These are phyloP conservation scores for Brachypodium distachyon DNA, from an alignment of 202 grass and related monocot species.

Conservation along the genomic window DNA sequence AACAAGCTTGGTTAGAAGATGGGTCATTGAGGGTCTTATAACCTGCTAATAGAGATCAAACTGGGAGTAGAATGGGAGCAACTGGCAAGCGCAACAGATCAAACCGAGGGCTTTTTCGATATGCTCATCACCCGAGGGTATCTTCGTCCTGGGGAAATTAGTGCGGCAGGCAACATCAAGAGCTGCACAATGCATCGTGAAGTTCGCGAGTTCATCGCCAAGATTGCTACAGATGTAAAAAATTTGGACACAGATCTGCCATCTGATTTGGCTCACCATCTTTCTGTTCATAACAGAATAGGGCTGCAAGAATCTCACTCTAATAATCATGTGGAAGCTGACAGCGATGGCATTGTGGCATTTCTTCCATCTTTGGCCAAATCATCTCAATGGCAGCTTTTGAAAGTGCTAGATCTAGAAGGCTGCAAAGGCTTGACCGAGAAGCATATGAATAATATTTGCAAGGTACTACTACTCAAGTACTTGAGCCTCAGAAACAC, in stretches of 20 bases:
- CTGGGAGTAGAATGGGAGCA: neutral
- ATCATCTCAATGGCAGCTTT: neutral
- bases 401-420: constrained; percentile 18
- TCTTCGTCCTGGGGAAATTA: neutral
- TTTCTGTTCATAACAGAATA: neutral
- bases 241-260: neutral
- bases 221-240: neutral
- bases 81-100: neutral
- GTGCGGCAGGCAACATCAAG: neutral
- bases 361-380: neutral
- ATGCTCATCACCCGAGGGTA: neutral
- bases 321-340: neutral
- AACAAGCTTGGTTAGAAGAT: neutral
- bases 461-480: neutral
- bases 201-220: neutral
- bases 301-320: neutral
- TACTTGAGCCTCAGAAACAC: constrained; percentile 15
- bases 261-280: neutral
- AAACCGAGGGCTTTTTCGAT: neutral
- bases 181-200: neutral
- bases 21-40: neutral
- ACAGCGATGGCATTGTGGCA: neutral
- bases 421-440: neutral
- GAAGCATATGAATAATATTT: neutral
- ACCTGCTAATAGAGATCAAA: neutral